Evolutionary conservation across 306 rosid species (phyloP), one percentile per base, ranked within the genome.

Genomic region (Albizia julibrissin): DNA sequence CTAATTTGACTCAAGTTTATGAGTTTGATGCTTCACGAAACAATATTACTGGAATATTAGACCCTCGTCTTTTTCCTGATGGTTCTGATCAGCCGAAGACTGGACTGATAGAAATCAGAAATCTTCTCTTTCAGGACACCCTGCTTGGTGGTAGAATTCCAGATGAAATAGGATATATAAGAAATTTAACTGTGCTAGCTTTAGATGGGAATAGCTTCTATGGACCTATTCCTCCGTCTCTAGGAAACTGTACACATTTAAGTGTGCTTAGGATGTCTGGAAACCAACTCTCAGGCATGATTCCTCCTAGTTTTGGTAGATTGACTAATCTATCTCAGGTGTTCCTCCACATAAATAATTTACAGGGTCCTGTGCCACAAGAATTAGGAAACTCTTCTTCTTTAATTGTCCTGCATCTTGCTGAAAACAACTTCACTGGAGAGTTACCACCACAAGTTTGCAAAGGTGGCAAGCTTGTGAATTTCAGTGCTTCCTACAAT

Each of bases 1-100:
- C 90, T 4, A 82, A 87, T 43, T 83, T 87, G 50, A 87, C 90
- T 5, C 61, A 76, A 26, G 85, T 84, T 59, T 5, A 69, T 22
- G 88, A 85, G 72, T 86, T 87, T 12, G 90, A 85, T 49, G 72
- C 83, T 27, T 88, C 90, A 3, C 72, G 83, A 21, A 88, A 85
- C 84, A 34, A 47, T 10, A 83, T 88, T 5, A 73, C 79, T 0
- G 88, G 90, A 22, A 54, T 24, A 31, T 65, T 88, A 39, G 90
- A 87, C 34, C 74, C 79, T 16, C 78, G 85, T n/a, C 39, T 87
- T 8, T 87, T 87, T 44, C 90, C 88, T 8, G 80, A 81, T 52
- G 84, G 74, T 21, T 21, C 71, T 13, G 62, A 33, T 1, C 61
- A 62, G 12, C 54, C 86, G 15, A 80, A 70, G 80, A 82, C 79